Evolutionary conservation across 1,139 yeast genomes (phyloP), one percentile per base, ranked within the genome.

Genomic region (Kurtzmaniella quercitrusa): DNA sequence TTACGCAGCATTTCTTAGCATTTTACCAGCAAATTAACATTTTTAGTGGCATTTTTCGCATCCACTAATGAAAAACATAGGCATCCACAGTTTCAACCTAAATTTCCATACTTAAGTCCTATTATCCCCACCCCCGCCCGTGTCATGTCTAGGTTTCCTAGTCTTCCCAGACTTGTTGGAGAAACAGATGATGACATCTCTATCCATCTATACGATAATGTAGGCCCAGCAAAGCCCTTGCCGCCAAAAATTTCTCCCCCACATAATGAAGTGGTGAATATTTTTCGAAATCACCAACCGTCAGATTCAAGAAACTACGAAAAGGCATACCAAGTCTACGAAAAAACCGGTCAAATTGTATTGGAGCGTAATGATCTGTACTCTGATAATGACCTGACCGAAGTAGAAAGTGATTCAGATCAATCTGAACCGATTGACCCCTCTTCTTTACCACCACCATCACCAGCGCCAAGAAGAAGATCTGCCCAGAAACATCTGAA

Each of bases 111-210:
- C n/a, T n/a, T n/a, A 19, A 21, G 21, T 3, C 15, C 21, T 12
- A 3, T 16, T 9, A 12, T 10, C 37, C n/a, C 14, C 11, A 4
- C 37, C n/a, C 14, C 11, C 37, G 17, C 37, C 37, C 6, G 25
- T 14, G 41, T 34, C 43, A 18, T 33, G 23, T 34, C 43, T 11
- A 17, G 23, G 17, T 69, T 69, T 46, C 73, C 73, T 4, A 56
- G 56, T 37, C 58, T 71, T 8, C 78, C 77, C 3, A 52, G 56
- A 16, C 59, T 68, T 9, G 55, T 60, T 33, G 75, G 74, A 1
- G 75, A 68, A 41, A 67, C 75, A 0, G 77, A 70, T 45, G 77
- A 72, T 39, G 76, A 71, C 38, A 67, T 66, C 0, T 71, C 78
- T 15, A 65, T 72, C 29, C 77, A 73, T 50, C 50, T 70, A 21